These are phyloP conservation scores for Geosmithia putterillii DNA, from an alignment of 2,329 filamentous ascomycete genomes.

Conservation along the genomic window DNA sequence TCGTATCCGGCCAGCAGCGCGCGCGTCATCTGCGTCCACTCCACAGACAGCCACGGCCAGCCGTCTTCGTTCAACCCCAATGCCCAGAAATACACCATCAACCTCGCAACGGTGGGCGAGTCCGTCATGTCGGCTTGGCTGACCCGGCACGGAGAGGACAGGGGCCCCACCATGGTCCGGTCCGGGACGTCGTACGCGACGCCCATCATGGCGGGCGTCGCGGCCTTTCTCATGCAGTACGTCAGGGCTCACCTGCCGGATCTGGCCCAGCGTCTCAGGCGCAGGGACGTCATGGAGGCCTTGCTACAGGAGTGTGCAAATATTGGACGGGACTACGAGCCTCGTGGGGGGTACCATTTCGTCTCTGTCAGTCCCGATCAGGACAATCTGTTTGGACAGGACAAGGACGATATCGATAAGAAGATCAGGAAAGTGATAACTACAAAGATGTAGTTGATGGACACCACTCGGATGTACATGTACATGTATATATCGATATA, in stretches of 20 bases:
- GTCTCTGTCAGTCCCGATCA: neutral
- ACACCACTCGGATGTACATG: neutral
- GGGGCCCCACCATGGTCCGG: neutral
- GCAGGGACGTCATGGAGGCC: conserved; percentile 3
- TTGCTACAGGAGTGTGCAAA: conserved; percentile 1
- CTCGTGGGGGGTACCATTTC: conserved; percentile 1
- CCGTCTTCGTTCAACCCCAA: conserved; percentile 6
- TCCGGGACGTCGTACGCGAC: conserved; percentile 8
- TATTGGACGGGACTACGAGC: neutral
- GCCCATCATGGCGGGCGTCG: conserved; percentile 6
- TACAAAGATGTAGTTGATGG: neutral
- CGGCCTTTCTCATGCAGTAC: conserved; percentile 5
- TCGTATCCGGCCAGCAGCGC: conserved; percentile 6
- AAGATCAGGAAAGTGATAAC: neutral
- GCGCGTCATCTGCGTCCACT: conserved; percentile 7
- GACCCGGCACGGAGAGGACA: neutral
- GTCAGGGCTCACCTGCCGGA: conserved; percentile 1
- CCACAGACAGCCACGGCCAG: conserved; percentile 5
- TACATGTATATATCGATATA: neutral
- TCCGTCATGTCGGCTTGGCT: conserved; percentile 5
- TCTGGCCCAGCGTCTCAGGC: neutral
- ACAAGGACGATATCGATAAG: neutral
- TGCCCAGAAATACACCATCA: neutral
- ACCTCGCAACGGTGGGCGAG: conserved; percentile 5
- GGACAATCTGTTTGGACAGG: conserved; percentile 1